Percentiles rank a stretch among this genome's conserved stretches.
Evolutionary conservation across 2,329 filamentous ascomycete species (phyloP).

Genomic region (Sclerotinia sclerotiorum): DNA sequence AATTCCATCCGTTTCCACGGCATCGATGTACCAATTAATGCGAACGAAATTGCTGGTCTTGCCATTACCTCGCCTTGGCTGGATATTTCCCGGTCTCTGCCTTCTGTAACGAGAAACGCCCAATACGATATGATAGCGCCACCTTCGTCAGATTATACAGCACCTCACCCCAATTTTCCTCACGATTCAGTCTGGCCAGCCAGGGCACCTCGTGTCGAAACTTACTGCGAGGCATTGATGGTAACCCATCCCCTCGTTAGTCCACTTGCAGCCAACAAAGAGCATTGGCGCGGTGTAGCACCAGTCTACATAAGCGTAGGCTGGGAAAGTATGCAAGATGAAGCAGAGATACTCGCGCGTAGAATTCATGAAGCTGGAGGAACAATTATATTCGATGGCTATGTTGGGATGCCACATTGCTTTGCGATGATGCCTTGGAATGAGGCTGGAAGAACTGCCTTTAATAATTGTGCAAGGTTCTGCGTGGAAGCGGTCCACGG

Average conservation of each 20-base stretch:
- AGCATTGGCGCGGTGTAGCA: constrained; percentile 60
- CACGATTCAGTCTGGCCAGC: constrained; percentile 59
- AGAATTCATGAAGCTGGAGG: constrained; percentile 58
- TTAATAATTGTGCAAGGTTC: constrained; percentile 13
- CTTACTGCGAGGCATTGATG: constrained; percentile 57
- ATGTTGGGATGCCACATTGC: constrained; percentile 77
- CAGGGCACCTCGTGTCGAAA: constrained; percentile 51
- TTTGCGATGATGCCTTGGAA: constrained; percentile 55
- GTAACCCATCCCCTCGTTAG: constrained; percentile 67
- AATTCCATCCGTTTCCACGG: constrained; percentile 60
- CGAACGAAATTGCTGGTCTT: constrained; percentile 67
- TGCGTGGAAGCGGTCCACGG: constrained; percentile 3
- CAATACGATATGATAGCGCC: constrained; percentile 66
- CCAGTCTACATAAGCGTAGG: constrained; percentile 69
- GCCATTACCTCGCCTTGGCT: constrained; percentile 67
- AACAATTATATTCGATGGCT: constrained; percentile 66
- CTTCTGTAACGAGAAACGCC: constrained; percentile 52
- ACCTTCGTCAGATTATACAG: constrained; percentile 42
- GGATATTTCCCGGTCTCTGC: constrained; percentile 65
- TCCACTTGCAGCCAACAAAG: constrained; percentile 50
- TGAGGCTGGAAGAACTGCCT: constrained; percentile 16
- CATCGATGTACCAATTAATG: constrained; percentile 45
- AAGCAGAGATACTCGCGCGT: constrained; percentile 60
- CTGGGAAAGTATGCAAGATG: constrained; percentile 70
- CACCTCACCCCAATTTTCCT: constrained; percentile 42